These are phyloP conservation scores for Heimioporus retisporus DNA, from an alignment of 1,284 basidiomycete genomes.

Conservation along the genomic window DNA sequence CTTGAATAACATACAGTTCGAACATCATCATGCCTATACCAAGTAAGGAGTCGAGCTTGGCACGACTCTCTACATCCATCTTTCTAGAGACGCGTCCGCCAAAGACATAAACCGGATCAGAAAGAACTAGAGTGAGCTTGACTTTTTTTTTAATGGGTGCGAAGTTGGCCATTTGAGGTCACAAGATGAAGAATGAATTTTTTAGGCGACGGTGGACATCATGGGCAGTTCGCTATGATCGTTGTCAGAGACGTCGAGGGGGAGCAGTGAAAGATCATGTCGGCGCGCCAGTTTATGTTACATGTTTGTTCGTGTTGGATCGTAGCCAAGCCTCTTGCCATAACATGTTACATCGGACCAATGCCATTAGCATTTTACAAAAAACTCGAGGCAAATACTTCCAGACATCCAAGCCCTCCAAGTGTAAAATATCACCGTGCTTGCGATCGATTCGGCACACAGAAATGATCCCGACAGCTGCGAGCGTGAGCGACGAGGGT, in stretches of 20 bases:
- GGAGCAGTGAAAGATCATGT: background rate
- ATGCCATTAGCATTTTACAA: no score
- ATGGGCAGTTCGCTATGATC: slow-evolving; percentile 19
- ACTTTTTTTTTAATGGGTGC: slow-evolving; percentile 55
- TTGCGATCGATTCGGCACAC: no score
- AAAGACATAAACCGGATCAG: slow-evolving; percentile 68
- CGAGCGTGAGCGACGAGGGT: no score
- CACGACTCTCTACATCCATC: slow-evolving; percentile 80
- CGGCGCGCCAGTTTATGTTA: background rate
- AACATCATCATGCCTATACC: slow-evolving; percentile 80
- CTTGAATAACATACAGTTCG: slow-evolving; percentile 79
- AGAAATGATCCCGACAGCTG: no score
- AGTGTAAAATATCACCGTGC: no score
- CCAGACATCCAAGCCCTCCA: no score
- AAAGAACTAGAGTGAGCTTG: slow-evolving; percentile 68
- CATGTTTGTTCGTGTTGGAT: slow-evolving; percentile 31
- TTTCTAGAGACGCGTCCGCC: slow-evolving; percentile 74
- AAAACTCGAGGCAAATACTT: no score
- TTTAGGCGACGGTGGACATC: slow-evolving; percentile 32
- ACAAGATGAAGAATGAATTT: slow-evolving; percentile 8
- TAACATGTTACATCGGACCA: no score
- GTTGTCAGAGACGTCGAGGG: slow-evolving; percentile 9
- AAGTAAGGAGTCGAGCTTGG: slow-evolving; percentile 68
- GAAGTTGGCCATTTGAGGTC: slow-evolving; percentile 23
- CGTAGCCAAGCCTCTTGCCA: no score